Evolutionary conservation across 192 early-diverging fungal genomes (phyloP).

Genomic region (Linnemannia zychae): DNA sequence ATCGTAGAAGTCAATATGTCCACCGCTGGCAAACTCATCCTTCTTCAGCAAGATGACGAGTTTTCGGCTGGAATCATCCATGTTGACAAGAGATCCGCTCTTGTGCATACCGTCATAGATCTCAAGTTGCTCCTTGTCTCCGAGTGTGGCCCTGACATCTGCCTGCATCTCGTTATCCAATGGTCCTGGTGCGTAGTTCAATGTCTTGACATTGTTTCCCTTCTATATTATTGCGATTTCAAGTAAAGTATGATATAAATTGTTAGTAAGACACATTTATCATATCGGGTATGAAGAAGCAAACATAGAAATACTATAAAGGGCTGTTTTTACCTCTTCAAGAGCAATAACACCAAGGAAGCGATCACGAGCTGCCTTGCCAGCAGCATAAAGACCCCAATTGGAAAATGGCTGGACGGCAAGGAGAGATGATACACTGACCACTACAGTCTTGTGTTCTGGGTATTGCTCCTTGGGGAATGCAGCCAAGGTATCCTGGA

Average conservation of each 20-base stretch:
- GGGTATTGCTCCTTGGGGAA: constrained; percentile 48
- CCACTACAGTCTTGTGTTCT: constrained; percentile 60
- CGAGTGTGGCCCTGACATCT: constrained; percentile 76
- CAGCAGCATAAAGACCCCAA: constrained; percentile 86
- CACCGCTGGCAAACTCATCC: constrained; percentile 71
- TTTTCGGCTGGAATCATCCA: constrained; percentile 73
- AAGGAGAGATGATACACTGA: constrained; percentile 86
- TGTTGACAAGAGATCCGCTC: constrained; percentile 67
- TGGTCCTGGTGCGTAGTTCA: constrained; percentile 93
- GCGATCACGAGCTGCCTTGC: constrained; percentile 89
- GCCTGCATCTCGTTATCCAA: constrained; percentile 89
- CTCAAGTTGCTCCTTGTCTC: constrained; percentile 71
- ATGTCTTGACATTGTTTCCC: constrained; percentile 65
- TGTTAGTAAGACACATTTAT: neutral
- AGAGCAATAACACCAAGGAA: constrained; percentile 76
- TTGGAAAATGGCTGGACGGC: constrained; percentile 81
- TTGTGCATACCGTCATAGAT: constrained; percentile 75
- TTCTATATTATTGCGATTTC: constrained; percentile 14
- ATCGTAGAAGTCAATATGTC: constrained; percentile 81
- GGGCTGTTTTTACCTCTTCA: constrained; percentile 64
- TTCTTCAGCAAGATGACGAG: constrained; percentile 72
- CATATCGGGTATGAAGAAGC: neutral
- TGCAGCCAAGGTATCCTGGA: constrained; percentile 53
- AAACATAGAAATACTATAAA: neutral
- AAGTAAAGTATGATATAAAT: neutral